These are phyloP conservation scores for Phytophthora hibernalis DNA, from an alignment of 352 stramenopile genomes.

Conservation along the genomic window DNA sequence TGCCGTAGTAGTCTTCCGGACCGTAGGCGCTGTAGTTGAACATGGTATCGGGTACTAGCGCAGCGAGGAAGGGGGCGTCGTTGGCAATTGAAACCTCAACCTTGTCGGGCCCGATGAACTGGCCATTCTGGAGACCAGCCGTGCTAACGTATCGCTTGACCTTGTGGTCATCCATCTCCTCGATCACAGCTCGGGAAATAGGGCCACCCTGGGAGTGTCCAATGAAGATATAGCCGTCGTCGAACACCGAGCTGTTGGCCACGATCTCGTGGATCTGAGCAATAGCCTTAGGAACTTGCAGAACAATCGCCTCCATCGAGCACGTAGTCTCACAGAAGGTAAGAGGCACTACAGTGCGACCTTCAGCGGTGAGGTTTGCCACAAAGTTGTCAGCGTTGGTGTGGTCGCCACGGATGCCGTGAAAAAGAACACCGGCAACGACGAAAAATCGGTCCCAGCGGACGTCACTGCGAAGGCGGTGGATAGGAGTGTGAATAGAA, in stretches of 20 bases:
- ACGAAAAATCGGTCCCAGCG: conserved; percentile 14
- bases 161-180: conserved; percentile 58
- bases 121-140: conserved; percentile 46
- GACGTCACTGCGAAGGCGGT: conserved; percentile 7
- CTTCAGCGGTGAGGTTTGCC: conserved; percentile 37
- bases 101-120: conserved; percentile 50
- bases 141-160: conserved; percentile 49
- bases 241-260: conserved; percentile 31
- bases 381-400: conserved; percentile 26
- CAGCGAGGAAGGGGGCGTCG: not conserved
- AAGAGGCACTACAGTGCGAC: conserved; percentile 39
- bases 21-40: conserved; percentile 27
- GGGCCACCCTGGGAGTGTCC: conserved; percentile 45
- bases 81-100: conserved; percentile 15
- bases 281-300: conserved; percentile 48
- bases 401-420: conserved; percentile 34
- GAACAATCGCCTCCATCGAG: conserved; percentile 31
- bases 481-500: conserved; percentile 22
- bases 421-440: conserved; percentile 54
- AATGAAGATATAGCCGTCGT: conserved; percentile 52
- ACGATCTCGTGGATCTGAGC: conserved; percentile 37
- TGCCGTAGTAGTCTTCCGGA: conserved; percentile 25
- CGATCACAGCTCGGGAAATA: conserved; percentile 44
- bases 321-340: conserved; percentile 40
- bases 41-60: conserved; percentile 32